Conservation (phyloP, 208 protist species). For the Polymyxa betae region DNA sequence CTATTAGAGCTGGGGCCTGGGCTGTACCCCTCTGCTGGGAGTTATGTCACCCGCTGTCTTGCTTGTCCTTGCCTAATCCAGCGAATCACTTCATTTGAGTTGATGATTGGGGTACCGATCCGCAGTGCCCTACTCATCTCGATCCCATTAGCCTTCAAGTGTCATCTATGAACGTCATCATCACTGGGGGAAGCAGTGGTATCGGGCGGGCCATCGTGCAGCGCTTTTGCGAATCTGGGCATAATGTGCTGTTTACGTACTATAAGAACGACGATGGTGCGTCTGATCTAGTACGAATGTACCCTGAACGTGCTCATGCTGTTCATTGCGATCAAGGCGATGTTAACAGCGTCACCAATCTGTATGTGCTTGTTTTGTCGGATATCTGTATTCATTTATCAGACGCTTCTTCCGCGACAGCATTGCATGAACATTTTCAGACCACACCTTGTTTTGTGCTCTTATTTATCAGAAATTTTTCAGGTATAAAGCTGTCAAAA, state of each 20-base stretch:
- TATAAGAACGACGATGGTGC: neutral
- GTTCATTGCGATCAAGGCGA: slow-evolving; percentile 35
- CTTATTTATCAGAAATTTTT: neutral
- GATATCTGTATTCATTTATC: too few species aligned
- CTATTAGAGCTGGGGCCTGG: too few species aligned
- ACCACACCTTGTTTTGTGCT: neutral
- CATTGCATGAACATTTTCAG: too few species aligned
- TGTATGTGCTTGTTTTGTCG: slow-evolving; percentile 1
- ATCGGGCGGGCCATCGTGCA: slow-evolving; percentile 13
- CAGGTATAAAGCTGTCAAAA: neutral
- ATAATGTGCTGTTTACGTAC: slow-evolving; percentile 25
- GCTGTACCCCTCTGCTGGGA: too few species aligned
- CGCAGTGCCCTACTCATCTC: too few species aligned
- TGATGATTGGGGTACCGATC: too few species aligned
- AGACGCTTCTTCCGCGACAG: too few species aligned
- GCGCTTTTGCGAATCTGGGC: neutral
- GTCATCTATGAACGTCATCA: neutral
- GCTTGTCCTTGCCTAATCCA: too few species aligned
- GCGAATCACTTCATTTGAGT: too few species aligned
- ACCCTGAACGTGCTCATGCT: neutral
- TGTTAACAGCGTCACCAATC: neutral
- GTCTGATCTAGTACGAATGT: neutral
- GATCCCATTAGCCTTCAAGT: too few species aligned
- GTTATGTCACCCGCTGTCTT: too few species aligned
- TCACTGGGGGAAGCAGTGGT: slow-evolving; percentile 17